Base-by-base conservation (phyloP, 2,329 filamentous ascomycete species). In the Coniochaeta ligniaria region DNA sequence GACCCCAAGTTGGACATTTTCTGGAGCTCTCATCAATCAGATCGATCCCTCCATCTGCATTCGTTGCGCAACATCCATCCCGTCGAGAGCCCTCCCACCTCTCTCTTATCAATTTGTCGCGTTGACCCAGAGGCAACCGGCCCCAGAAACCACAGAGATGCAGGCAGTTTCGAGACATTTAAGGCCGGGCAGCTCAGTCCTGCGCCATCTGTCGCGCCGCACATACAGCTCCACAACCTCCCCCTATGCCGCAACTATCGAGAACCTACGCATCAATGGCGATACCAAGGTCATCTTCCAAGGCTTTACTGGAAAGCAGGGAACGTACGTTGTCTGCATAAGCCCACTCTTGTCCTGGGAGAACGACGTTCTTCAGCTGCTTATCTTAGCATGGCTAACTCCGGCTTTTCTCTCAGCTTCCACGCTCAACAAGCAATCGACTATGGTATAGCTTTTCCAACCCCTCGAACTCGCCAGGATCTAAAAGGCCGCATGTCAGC, bases 381-480 rank as follows among this genome's bases (percentile, higher is more conserved):
- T 5, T 12, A 5, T 38, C 35, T 16, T 38, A 16, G 16, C 38
- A 41, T 41, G 73, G 67, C 76, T 76, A 65, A 75, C 66, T 56
- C 63, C 61, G 63, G 61, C 57, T 54, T 61, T 64, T 60, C 24
- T 62, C 57, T 59, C 69, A 98, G 94, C 70, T 99, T 99, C 84
- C 95, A 99, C 78, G 95, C 95, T 67, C 85, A 92, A 76, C 93
- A 97, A 81, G 95, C 95, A 68, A 97, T 99, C 78, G 95, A 96
- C 78, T 99, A 99, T 80, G 95, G 92, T 96, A 91, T 69, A 58
- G 59, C 58, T 59, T n/a, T 41, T 52, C 67, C 47, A 60, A 45
- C 54, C 56, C 12, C 60, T n/a, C 26, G n/a, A 35, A 14, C 26
- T 31, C 52, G 6, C 24, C 28, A 55, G 2, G 17, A 11, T 36